Base-by-base conservation (phyloP, 2,329 filamentous ascomycete genomes). In the Tolypocladium pustulatum region DNA sequence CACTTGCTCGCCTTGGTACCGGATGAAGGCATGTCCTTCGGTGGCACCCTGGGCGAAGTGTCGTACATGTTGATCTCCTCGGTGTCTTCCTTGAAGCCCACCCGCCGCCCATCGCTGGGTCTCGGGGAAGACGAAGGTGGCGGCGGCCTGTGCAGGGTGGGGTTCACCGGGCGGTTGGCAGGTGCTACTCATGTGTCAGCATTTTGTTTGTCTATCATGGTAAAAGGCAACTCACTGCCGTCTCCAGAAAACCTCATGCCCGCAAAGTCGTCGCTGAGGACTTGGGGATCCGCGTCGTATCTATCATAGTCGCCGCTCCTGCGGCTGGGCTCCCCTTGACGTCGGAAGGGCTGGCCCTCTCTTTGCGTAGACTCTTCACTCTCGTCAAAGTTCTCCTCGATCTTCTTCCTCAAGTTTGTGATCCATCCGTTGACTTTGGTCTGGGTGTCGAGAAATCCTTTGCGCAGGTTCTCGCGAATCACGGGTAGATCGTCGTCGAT, bases 371-470 rank as follows among this genome's bases (percentile, higher is more conserved):
- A 51, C 38, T 74, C 82, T 58, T 87, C 83, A 9, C 85, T 83
- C 30, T 91, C 88, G 57, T 88, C 83, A 59, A 91, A 89, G 63
- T 94, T 90, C 55, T 94, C 93, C 67, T 97, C 92, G 38, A 99
- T 83, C 73, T 87, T 90, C 82, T 97, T 97, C 77, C 90, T 94
- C 70, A 99, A 79, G 62, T 86, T 91, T 56, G 84, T 89, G 66
- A 99, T 91, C 92, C 93, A 97, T 55, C 84, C 83, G 75, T 96
- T 97, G 66, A 99, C 89, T 69, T 90, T 95, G 58, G 84, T 86
- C 75, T 97, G 94, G 2, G 94, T 97, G 69, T 99, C 92, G 58
- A 91, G 69, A 75, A 99, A 99, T 4, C 94, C 94, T 75, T 97
- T 95, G 70, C 88, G 88, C 65, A 99, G 83, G 68, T 95, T 97